phyloP scores from a whole-genome alignment of 345 rosid genomes.

The Melastoma malabathricum region DNA sequence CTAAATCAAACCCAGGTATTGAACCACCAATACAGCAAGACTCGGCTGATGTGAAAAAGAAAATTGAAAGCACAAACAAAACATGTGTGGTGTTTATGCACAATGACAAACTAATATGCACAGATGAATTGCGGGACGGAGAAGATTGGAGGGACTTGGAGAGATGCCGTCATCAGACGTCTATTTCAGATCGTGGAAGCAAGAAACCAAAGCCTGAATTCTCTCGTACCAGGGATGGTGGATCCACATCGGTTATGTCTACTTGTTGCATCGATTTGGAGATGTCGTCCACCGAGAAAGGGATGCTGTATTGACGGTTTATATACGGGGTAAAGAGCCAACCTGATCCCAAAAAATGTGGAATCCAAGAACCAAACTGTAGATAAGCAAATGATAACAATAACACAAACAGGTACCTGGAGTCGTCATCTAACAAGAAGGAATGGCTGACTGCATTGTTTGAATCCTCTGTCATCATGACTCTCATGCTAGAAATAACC shows the following conservation, averaged over 20 bases:
- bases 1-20: slow-evolving; percentile 8
- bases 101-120: slow-evolving; percentile 15
- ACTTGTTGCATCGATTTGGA: slow-evolving; percentile 87
- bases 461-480: slow-evolving; percentile 93
- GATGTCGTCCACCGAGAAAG: slow-evolving; percentile 94
- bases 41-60: slow-evolving; percentile 8
- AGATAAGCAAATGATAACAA: neutral
- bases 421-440: slow-evolving; percentile 91
- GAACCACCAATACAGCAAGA: slow-evolving; percentile 12
- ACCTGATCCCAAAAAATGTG: neutral
- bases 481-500: slow-evolving; percentile 92
- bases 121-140: slow-evolving; percentile 15
- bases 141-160: neutral
- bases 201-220: slow-evolving; percentile 90
- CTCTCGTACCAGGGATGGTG: slow-evolving; percentile 75
- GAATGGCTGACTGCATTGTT: slow-evolving; percentile 93
- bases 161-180: slow-evolving; percentile 4
- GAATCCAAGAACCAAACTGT: neutral
- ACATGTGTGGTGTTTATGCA: neutral
- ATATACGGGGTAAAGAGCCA: slow-evolving; percentile 6
- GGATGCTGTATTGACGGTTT: slow-evolving; percentile 52
- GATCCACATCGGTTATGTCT: slow-evolving; percentile 76
- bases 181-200: slow-evolving; percentile 58
- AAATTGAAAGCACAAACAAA: too few relatives aligned
- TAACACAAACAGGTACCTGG: slow-evolving; percentile 41